These are phyloP conservation scores for Alternaria burnsii DNA, from an alignment of 2,329 filamentous ascomycete genomes.

Conservation along the genomic window DNA sequence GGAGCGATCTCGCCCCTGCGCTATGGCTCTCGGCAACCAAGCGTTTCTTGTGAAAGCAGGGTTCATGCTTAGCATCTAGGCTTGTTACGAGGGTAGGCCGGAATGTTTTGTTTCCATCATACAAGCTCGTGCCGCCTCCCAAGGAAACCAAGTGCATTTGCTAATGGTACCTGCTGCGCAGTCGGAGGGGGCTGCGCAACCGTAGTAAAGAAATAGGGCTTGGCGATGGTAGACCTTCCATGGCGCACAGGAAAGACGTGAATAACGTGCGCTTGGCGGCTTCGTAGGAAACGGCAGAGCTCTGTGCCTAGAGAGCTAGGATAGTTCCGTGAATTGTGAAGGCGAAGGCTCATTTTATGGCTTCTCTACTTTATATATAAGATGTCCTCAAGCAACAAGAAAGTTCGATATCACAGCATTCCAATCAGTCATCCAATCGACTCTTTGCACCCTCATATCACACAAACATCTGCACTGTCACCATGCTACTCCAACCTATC, in stretches of 20 bases:
- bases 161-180: neutral
- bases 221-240: neutral
- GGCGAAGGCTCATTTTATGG: neutral
- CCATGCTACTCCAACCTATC: conserved; percentile 25
- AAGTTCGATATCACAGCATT: neutral
- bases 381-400: neutral
- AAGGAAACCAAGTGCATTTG: conserved; percentile 3
- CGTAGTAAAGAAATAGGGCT: conserved; percentile 1
- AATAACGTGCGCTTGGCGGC: neutral
- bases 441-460: neutral
- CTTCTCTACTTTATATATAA: neutral
- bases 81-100: neutral
- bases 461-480: neutral
- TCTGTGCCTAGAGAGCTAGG: neutral
- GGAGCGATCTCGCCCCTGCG: conserved; percentile 7
- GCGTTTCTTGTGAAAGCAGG: neutral
- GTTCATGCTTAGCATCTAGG: neutral
- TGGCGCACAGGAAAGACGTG: neutral
- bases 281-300: neutral
- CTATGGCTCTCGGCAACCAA: neutral
- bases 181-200: neutral
- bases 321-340: neutral
- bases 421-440: neutral
- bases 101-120: neutral
- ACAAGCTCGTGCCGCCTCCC: conserved; percentile 2